These are phyloP conservation scores for Orychophragmus violaceus DNA, from an alignment of 345 rosid species.

Conservation along the genomic window DNA sequence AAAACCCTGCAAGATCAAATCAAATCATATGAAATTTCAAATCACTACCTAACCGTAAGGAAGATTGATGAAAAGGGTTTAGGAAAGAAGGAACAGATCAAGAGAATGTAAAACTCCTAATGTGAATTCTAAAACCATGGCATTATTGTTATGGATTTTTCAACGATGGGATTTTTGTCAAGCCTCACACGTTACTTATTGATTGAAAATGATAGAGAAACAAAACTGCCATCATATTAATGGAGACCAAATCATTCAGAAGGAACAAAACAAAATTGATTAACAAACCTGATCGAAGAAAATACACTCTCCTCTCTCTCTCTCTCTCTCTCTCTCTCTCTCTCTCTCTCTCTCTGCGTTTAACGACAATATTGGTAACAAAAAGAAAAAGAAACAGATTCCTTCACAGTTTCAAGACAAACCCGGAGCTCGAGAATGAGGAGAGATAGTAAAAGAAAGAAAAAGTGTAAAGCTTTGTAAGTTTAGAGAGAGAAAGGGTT, in stretches of 20 bases:
- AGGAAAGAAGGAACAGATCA: background rate
- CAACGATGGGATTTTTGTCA: background rate
- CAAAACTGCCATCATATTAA: background rate
- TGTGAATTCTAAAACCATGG: background rate
- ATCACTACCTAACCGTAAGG: constrained; percentile 6
- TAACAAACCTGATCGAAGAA: constrained; percentile 3
- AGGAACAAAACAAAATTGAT: background rate
- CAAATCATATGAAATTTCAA: constrained; percentile 4
- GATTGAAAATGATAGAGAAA: background rate
- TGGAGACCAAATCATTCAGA: background rate
- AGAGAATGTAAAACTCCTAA: background rate
- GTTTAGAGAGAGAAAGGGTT: background rate
- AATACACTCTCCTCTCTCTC: background rate
- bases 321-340: no score
- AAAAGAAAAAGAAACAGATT: background rate
- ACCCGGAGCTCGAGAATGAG: constrained; percentile 14
- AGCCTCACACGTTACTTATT: background rate
- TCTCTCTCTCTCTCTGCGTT: background rate
- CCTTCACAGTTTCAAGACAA: constrained; percentile 14
- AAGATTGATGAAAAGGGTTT: background rate
- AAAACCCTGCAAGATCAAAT: constrained; percentile 9
- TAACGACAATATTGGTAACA: background rate
- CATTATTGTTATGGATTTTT: background rate
- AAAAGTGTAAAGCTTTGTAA: background rate
- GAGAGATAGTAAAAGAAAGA: background rate